A percentile compares a stretch with the other conserved stretches of the same genome.
These are phyloP conservation scores for Rhodotorula sp. DNA, from an alignment of 1,284 basidiomycete species.

Conservation along the genomic window DNA sequence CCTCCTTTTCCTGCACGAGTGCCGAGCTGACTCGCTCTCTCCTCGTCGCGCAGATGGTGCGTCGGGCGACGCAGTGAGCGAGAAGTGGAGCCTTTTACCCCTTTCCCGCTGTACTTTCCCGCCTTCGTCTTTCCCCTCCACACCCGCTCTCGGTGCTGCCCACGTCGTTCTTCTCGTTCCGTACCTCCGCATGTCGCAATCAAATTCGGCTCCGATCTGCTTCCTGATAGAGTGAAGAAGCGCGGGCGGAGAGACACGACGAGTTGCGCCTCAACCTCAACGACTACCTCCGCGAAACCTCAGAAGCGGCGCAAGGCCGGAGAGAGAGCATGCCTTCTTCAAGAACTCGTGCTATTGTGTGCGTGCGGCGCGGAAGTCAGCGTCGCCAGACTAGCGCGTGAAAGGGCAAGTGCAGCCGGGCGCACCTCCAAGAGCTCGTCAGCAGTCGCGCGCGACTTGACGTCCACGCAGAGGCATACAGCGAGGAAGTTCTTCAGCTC, in stretches of 20 bases:
- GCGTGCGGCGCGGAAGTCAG: background rate
- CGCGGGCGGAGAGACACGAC: background rate
- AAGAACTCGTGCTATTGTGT: slow-evolving; percentile 79
- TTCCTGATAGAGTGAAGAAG: background rate
- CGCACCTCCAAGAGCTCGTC: slow-evolving; percentile 84
- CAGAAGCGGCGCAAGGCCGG: slow-evolving; percentile 79
- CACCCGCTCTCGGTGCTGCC: background rate
- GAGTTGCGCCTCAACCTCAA: background rate
- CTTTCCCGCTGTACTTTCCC: background rate
- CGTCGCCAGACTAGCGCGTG: background rate
- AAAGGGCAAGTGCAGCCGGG: slow-evolving; percentile 24
- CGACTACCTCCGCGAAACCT: slow-evolving; percentile 55
- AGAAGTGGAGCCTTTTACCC: background rate
- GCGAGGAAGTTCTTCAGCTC: slow-evolving; percentile 95
- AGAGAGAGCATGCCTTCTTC: slow-evolving; percentile 76
- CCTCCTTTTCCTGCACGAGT: background rate
- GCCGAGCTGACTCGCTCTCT: background rate
- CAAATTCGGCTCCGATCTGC: no score
- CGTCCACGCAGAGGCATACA: slow-evolving; percentile 96
- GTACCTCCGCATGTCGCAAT: background rate
- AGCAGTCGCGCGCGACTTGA: slow-evolving; percentile 89
- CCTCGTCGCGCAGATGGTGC: background rate
- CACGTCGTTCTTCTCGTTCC: background rate
- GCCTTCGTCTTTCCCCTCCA: background rate
- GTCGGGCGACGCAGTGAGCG: slow-evolving; percentile 10